phyloP scores from a whole-genome alignment of 2,329 filamentous ascomycete species.

The Colletotrichum endophyticum region DNA sequence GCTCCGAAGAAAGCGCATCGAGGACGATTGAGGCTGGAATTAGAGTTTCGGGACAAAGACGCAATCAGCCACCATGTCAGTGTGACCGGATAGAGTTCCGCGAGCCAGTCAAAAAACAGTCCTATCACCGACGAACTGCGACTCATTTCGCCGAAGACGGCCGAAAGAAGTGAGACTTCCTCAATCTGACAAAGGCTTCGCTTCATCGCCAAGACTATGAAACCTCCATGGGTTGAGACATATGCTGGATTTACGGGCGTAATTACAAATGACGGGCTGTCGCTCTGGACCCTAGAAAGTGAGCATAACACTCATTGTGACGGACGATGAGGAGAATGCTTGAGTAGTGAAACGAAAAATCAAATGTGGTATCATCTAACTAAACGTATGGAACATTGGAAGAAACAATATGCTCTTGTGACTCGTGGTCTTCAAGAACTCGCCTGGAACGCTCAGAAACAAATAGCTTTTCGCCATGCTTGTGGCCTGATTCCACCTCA shows the following conservation, averaged over 20 bases:
- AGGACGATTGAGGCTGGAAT: background rate
- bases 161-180: too few species aligned
- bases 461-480: background rate
- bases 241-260: background rate
- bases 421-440: background rate
- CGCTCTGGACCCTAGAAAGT: background rate
- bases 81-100: background rate
- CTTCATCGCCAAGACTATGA: background rate
- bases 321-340: background rate
- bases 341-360: background rate
- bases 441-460: background rate
- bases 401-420: background rate
- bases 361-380: background rate
- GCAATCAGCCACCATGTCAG: background rate
- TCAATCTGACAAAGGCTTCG: background rate
- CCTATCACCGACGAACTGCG: background rate
- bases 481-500: background rate
- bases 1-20: too few species aligned
- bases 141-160: background rate
- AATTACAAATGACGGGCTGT: background rate
- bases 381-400: background rate
- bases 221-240: background rate
- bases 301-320: background rate
- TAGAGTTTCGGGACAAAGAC: background rate
- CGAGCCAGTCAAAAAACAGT: background rate